Percentiles rank a stretch among this genome's conserved stretches.
Evolutionary conservation across 371 early-diverging fungal species (phyloP).

Genomic region (Choanephora cucurbitarum): DNA sequence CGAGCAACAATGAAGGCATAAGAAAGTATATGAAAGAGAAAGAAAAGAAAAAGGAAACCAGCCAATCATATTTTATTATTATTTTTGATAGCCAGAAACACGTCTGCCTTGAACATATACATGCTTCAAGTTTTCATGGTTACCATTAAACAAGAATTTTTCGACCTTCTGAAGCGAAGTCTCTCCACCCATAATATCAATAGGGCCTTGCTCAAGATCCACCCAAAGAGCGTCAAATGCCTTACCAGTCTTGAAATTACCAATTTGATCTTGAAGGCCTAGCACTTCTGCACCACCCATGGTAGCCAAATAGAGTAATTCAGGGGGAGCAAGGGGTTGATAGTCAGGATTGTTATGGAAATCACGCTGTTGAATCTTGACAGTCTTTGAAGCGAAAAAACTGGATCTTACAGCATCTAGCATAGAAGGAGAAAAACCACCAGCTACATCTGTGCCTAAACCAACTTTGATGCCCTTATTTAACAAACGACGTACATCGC

Average conservation of each 20-base stretch:
- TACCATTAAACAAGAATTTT: conserved; percentile 69
- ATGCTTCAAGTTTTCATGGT: conserved; percentile 55
- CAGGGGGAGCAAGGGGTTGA: conserved; percentile 42
- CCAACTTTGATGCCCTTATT: conserved; percentile 77
- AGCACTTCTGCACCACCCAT: conserved; percentile 86
- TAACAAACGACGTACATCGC: conserved; percentile 77
- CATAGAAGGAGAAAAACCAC: conserved; percentile 83
- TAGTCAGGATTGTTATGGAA: conserved; percentile 13
- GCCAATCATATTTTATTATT: neutral
- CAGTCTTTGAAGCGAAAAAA: conserved; percentile 69
- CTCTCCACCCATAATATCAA: conserved; percentile 58
- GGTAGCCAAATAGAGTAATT: conserved; percentile 86
- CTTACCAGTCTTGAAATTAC: conserved; percentile 82
- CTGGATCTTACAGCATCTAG: conserved; percentile 84
- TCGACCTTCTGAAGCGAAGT: conserved; percentile 48
- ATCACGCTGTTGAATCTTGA: conserved; percentile 42
- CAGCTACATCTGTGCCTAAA: conserved; percentile 92
- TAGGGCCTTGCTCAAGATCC: conserved; percentile 53
- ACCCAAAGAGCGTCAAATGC: conserved; percentile 90
- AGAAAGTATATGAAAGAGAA: neutral
- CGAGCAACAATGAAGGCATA: neutral
- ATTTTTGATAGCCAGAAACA: conserved; percentile 30
- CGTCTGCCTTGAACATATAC: conserved; percentile 64
- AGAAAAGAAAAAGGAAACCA: neutral
- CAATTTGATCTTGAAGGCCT: conserved; percentile 69